phyloP scores from a whole-genome alignment of 2,329 filamentous ascomycete genomes.

The Xylaria sp. region DNA sequence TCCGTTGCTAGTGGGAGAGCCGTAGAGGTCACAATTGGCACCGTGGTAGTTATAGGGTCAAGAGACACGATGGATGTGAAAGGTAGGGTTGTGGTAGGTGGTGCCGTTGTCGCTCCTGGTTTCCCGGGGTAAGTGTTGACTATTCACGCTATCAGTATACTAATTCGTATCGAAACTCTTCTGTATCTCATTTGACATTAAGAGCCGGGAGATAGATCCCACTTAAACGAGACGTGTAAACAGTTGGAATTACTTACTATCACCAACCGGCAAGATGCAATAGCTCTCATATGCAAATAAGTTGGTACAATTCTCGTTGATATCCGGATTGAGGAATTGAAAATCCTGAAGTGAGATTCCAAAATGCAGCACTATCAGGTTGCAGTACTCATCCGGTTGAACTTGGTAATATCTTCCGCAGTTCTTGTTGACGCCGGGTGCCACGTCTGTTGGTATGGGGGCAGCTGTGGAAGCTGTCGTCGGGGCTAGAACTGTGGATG shows the following conservation, averaged over 20 bases:
- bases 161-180: background rate
- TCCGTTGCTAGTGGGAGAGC: background rate
- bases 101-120: background rate
- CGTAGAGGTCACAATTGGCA: background rate
- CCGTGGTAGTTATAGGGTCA: background rate
- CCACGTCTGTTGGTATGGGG: background rate
- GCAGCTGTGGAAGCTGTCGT: background rate
- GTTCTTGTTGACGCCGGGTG: background rate
- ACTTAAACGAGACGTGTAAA: background rate
- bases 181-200: background rate
- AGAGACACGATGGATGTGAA: background rate
- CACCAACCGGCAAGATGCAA: slow-evolving; percentile 5
- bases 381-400: slow-evolving; percentile 8
- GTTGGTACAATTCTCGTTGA: slow-evolving; percentile 23
- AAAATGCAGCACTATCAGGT: slow-evolving; percentile 1
- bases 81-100: background rate
- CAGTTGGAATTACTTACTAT: background rate
- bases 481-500: background rate
- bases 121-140: slow-evolving; percentile 12
- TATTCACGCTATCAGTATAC: background rate
- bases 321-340: slow-evolving; percentile 10
- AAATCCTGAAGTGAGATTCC: slow-evolving; percentile 11
- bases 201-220: background rate
- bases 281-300: slow-evolving; percentile 24
- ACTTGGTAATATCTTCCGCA: slow-evolving; percentile 10